Base-by-base conservation (phyloP, 176 grass and related monocot genomes). In the Juncus effusus region DNA sequence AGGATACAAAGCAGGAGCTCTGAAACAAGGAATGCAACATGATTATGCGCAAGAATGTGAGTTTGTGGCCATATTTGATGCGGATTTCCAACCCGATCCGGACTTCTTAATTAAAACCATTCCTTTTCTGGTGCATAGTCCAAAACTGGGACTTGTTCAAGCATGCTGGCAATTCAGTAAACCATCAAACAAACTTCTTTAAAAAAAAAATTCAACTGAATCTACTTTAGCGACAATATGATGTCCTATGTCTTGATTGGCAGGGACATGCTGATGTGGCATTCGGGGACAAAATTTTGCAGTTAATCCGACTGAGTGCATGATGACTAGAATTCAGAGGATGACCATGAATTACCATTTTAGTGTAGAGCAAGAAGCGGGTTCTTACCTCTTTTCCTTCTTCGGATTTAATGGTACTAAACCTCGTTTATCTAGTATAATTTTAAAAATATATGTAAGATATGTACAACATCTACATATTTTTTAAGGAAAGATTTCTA, bases 261-360 rank as follows among this genome's bases (percentile, higher is more conserved):
- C 94, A 97, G 85, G 85, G 88, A 89, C 76, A 89, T 84, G 88
- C 88, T 97, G 85, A 97, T 80, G 36, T 84, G 88, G 69, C 68
- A 89, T 99, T 99, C 92, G 72, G 79, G 83, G 88, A 99, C 80
- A 83, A 76, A 92, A 47, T 47, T 99, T 99, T 99, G 94, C 85
- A 99, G 94, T 99, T 87, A 99, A 99, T 74, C 78, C 76, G 16
- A 82, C 76, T 14, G 83, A 93, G 44, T 89, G 81, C 73, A 35
- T 99, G 68, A 93, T 99, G 88, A 99, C 94, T 75, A 86, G 94
- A 85, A 99, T 93, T 64, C 94, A 99, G 60, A 86, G 81, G 83
- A 99, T 99, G 88, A 99, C 94, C 67, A 61, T 99, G 47, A 85
- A 99, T 80, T 99, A 99, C 56, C 88, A 99, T 74, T 99, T 99